phyloP scores from a whole-genome alignment of 495 filamentous ascomycete genomes.

The Penicillium daleae region DNA sequence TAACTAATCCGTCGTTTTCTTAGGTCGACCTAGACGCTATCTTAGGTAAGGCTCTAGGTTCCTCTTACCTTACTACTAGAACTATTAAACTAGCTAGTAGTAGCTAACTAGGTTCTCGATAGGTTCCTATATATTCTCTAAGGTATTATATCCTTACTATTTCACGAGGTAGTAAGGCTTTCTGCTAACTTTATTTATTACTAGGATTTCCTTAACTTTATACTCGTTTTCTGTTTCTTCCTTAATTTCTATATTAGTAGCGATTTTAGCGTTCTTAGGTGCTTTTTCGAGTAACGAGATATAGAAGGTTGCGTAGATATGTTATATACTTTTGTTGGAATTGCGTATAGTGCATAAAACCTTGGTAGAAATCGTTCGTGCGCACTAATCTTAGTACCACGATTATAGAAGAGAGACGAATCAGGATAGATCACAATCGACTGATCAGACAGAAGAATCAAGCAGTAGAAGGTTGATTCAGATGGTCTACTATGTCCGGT shows the following conservation, averaged over 20 bases:
- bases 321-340: too few species aligned
- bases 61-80: background rate
- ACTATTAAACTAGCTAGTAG: conserved; percentile 12
- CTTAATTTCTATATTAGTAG: conserved; percentile 9
- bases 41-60: too few species aligned
- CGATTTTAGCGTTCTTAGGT: conserved; percentile 9
- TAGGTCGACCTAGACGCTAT: too few species aligned
- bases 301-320: conserved; percentile 11
- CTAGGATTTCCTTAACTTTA: conserved; percentile 9
- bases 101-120: conserved; percentile 11
- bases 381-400: too few species aligned
- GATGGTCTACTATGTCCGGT: too few species aligned
- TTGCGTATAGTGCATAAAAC: too few species aligned
- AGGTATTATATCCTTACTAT: conserved; percentile 13
- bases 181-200: background rate
- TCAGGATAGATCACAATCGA: too few species aligned
- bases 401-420: too few species aligned
- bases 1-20: background rate
- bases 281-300: conserved; percentile 5
- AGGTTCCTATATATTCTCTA: conserved; percentile 16
- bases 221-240: conserved; percentile 14
- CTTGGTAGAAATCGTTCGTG: too few species aligned
- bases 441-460: too few species aligned
- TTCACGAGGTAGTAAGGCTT: conserved; percentile 9
- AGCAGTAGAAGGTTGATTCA: too few species aligned